These are phyloP conservation scores for Talaromyces marneffei DNA, from an alignment of 2,329 filamentous ascomycete genomes.

Conservation along the genomic window DNA sequence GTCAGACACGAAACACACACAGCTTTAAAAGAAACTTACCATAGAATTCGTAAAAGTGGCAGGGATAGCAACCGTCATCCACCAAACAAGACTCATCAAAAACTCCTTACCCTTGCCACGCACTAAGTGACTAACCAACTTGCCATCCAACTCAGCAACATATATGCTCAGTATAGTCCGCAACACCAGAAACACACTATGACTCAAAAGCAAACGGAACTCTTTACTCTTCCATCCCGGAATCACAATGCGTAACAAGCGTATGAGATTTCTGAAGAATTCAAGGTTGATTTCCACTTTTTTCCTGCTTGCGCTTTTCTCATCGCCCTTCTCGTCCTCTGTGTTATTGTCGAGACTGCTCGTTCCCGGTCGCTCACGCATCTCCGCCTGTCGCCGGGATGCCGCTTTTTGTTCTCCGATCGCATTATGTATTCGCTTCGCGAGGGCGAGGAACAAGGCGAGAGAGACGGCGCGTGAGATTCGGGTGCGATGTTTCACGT, in stretches of 20 bases:
- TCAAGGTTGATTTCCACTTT: constrained; percentile 91
- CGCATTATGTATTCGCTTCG: constrained; percentile 84
- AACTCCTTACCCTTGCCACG: constrained; percentile 89
- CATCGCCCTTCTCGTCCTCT: constrained; percentile 21
- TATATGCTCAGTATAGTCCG: constrained; percentile 90
- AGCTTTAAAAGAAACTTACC: constrained; percentile 54
- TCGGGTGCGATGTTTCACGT: constrained; percentile 70
- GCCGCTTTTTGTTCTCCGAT: constrained; percentile 90
- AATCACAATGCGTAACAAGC: constrained; percentile 78
- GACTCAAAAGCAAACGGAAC: constrained; percentile 75
- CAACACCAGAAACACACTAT: constrained; percentile 87
- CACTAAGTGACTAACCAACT: constrained; percentile 85
- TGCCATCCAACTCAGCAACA: constrained; percentile 91
- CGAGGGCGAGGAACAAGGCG: constrained; percentile 70
- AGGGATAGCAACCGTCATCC: constrained; percentile 95
- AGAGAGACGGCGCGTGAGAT: constrained; percentile 82
- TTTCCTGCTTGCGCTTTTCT: constrained; percentile 48
- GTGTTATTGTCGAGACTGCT: constrained; percentile 31
- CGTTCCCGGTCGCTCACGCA: constrained; percentile 49
- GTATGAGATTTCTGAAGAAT: constrained; percentile 70
- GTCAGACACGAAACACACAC: background rate
- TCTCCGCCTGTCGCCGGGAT: constrained; percentile 60
- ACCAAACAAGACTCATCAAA: constrained; percentile 82
- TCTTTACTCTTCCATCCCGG: constrained; percentile 88
- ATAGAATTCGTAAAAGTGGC: constrained; percentile 99